Evolutionary conservation across 345 rosid species (phyloP), one percentile per base, ranked within the genome.

Genomic region (Dimocarpus longan): DNA sequence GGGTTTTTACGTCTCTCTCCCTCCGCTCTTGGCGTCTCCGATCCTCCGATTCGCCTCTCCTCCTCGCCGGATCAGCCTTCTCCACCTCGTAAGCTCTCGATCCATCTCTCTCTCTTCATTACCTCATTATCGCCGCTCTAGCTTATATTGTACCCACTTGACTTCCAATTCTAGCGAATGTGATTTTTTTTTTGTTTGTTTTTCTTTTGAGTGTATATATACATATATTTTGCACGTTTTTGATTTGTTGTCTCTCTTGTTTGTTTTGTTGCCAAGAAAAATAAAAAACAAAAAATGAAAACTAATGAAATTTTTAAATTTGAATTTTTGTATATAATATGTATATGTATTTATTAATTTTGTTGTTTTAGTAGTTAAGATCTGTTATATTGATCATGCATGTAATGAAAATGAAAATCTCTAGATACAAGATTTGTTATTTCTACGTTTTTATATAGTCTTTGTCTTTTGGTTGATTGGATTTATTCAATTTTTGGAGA

Each of bases 1-100:
- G 91, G 95, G 86, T 87, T 92, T 87, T 57, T 80, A 68, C 82
- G 80, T 84, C 83, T 75, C 73, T 82, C 80, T 82, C 84, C 73
- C 72, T 52, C 79, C 70, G 84, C 81, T 84, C 84, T 75, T 0
- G 73, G 19, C 71, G 79, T 26, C 28, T 11, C 63, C 66, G 80
- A 56, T 77, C 74, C 40, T 70, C 59, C 24, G 80, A 69, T 79
- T 78, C 80, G 59, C 59, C 79, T 24, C 48, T 4, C 18, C 57
- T 46, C 39, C 78, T 83, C 80, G 42, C 82, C 85, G 82, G 91
- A 89, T 91, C 93, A 84, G 79, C 89, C 79, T 79, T 82, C 85
- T 77, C 80, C 66, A 78, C 86, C 83, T 76, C 56, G 97, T 93
- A 88, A 89, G 95, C 87, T 86, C 60, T 81, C 83, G 62, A 19